Conservation (phyloP, 108 stramenopile species). For the Cylindrotheca closterium region DNA sequence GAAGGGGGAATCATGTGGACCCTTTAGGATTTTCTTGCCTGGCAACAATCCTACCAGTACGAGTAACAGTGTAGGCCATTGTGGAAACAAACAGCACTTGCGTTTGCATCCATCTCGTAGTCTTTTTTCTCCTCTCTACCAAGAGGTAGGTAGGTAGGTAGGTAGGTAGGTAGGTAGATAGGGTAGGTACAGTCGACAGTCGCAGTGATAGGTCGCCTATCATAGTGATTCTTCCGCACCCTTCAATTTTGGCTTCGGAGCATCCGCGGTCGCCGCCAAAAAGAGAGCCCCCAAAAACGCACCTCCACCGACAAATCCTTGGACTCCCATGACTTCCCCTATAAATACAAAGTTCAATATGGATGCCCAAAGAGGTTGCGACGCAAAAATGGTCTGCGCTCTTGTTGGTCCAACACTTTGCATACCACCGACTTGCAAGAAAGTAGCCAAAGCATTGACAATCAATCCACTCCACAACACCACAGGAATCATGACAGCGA, state of each 20-base stretch:
- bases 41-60: too few relatives aligned
- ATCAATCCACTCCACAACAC: conserved; percentile 60
- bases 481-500: conserved; percentile 26
- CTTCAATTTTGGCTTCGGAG: not conserved
- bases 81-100: too few relatives aligned
- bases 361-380: conserved; percentile 66
- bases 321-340: conserved; percentile 39
- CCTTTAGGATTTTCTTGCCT: too few relatives aligned
- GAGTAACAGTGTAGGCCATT: too few relatives aligned
- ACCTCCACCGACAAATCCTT: conserved; percentile 54
- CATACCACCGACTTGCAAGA: conserved; percentile 66
- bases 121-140: too few relatives aligned
- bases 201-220: too few relatives aligned
- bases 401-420: conserved; percentile 67
- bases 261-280: conserved; percentile 50
- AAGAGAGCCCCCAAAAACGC: conserved; percentile 54
- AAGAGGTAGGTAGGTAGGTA: too few relatives aligned
- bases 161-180: too few relatives aligned
- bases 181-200: too few relatives aligned
- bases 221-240: not conserved
- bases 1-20: too few relatives aligned
- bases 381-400: conserved; percentile 63
- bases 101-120: too few relatives aligned
- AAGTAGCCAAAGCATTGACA: conserved; percentile 64
- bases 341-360: conserved; percentile 50